phyloP scores from a whole-genome alignment of 2,329 filamentous ascomycete genomes.

The Arthroderma sp. region DNA sequence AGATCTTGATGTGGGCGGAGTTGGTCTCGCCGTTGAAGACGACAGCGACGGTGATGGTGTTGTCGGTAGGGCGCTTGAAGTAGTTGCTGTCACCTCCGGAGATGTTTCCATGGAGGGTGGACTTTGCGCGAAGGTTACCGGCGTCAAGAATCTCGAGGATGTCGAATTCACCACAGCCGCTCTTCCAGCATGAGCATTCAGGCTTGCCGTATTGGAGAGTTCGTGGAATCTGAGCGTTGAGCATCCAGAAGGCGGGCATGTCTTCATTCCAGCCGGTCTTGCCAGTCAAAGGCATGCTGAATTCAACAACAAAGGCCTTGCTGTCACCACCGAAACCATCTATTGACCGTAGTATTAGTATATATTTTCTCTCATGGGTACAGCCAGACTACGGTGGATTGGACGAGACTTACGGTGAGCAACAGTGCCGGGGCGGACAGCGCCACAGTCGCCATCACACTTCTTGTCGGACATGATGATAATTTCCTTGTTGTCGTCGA shows the following conservation, averaged over 20 bases:
- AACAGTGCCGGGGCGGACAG: slow-evolving; percentile 35
- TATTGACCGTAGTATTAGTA: slow-evolving; percentile 3
- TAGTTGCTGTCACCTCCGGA: slow-evolving; percentile 57
- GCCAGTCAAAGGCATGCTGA: slow-evolving; percentile 55
- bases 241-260: slow-evolving; percentile 63
- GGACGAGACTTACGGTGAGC: slow-evolving; percentile 34
- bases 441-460: slow-evolving; percentile 39
- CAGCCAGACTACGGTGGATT: background rate
- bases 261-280: slow-evolving; percentile 41
- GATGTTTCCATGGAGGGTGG: slow-evolving; percentile 48
- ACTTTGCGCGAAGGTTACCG: slow-evolving; percentile 55
- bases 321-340: slow-evolving; percentile 56
- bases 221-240: slow-evolving; percentile 60
- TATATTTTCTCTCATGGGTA: background rate
- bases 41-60: slow-evolving; percentile 50
- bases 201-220: slow-evolving; percentile 52
- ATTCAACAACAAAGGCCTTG: slow-evolving; percentile 62
- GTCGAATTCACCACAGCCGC: slow-evolving; percentile 62
- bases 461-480: slow-evolving; percentile 38
- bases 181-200: slow-evolving; percentile 58
- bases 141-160: slow-evolving; percentile 56
- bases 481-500: slow-evolving; percentile 39
- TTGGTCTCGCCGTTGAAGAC: slow-evolving; percentile 43
- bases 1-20: slow-evolving; percentile 43
- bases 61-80: slow-evolving; percentile 50